Base-by-base conservation (phyloP, 441 rosid species). In the Mallotus japonicus region DNA sequence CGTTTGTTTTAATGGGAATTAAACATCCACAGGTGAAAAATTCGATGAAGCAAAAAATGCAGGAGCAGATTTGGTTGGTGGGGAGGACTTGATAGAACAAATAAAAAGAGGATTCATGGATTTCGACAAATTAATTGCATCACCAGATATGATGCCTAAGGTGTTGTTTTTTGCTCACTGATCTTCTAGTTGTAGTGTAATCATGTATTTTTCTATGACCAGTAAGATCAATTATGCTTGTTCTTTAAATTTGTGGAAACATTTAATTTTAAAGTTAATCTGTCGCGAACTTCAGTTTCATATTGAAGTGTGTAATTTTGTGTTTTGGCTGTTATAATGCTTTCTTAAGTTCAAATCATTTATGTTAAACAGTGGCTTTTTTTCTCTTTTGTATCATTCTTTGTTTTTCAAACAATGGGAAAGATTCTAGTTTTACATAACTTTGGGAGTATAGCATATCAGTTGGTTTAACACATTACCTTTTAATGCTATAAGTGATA, bases 141-240 rank as follows among this genome's bases (percentile, higher is more conserved):
- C 98, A 63, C 97, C 98, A 0, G 99, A 96, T 79, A 93, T 96
- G 98, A 96, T 96, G 99, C 92, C 92, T 73, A 93, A 93, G 99
- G 99, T 95, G 73, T 68, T 84, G 76, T 76, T 80, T 37, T 37
- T 37, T 3, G 5, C 6, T 37, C 6, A 37, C 62, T 79, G 62
- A 77, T 70, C 63, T 51, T 61, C 73, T 42, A 73, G 20, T 60
- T 67, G 62, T 59, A 22, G 62, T 72, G 59, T 73, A 70, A 67
- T 6, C 28, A 46, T 3, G n/a, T 1, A 49, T n/a, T 40, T 5
- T 40, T 55, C n/a, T 22, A 20, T 11, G 32, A 8, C 34, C 17
- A 17, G 42, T 50, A 49, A 49, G 28, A 53, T 37, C 6, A 13
- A 72, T 46, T 6, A 42, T 51, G 14, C 11, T 51, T 53, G 34